Evolutionary conservation across 768 basidiomycete species (phyloP), one percentile per base, ranked within the genome.

Genomic region (Steccherinum ochraceum): DNA sequence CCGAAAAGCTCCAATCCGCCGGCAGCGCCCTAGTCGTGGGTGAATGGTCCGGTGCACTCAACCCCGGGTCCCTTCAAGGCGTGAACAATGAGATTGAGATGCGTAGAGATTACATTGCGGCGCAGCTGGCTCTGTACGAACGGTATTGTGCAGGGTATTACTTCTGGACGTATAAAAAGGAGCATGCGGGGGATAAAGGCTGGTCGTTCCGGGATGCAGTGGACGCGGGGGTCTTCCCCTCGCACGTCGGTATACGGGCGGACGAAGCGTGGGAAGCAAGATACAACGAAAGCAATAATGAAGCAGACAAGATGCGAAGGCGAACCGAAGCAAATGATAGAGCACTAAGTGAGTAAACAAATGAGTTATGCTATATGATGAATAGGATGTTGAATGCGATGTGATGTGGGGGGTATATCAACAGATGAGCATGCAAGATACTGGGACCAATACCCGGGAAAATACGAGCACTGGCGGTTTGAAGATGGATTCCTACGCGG

Each of bases 161-260:
- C 69, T 92, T 86, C 62, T 90, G 90, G 90, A 89, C 86, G 30
- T 85, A 81, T 61, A 89, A 83, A 71, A 89, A 90, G 64, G 75
- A 81, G 46, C 61, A 68, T 3, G 64, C 62, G 3, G 81, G 82
- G 49, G 89, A 92, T 67, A 74, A 69, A 3, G 89, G 89, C 0
- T 91, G 89, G 90, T 79, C 79, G 24, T 77, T 85, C 30, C 71
- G 74, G 51, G 83, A 89, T 63, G 83, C 85, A 0, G 75, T 79
- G 1, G 72, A 71, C 21, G 74, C 72, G 2, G 83, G 82, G 5
- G 78, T 86, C 3, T 77, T 89, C 57, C 88, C 86, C 1, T 52
- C 45, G 23, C 52, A 43, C 21, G 47, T 46, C 16, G 60, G 48
- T 45, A 56, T 67, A 35, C 46, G 62, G 30, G 16, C 30, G 16